Evolutionary conservation across 2,329 filamentous ascomycete genomes (phyloP).

Genomic region (Raffaelea deltoideospora): DNA sequence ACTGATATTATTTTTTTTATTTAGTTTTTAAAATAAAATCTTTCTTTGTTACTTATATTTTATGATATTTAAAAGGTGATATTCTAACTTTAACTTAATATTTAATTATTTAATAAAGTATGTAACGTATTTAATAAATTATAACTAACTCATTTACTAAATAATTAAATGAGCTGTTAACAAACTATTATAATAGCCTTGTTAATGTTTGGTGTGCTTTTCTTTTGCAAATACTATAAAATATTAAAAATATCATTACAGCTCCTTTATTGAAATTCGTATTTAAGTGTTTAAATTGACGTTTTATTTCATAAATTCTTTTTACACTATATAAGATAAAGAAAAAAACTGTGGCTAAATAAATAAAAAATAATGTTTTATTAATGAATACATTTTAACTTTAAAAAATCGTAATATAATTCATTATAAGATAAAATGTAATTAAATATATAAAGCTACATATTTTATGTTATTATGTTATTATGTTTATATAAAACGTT

Average conservation of each 20-base stretch:
- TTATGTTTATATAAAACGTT: not conserved
- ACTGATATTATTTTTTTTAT: too few species aligned
- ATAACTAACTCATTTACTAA: not conserved
- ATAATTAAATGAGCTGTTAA: not conserved
- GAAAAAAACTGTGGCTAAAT: too few species aligned
- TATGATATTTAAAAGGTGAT: not conserved
- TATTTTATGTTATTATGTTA: not conserved
- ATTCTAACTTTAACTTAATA: not conserved
- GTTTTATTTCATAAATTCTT: too few species aligned
- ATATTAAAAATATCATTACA: too few species aligned
- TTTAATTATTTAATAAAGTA: not conserved
- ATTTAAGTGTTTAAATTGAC: too few species aligned
- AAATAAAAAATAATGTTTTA: not conserved
- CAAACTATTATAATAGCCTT: not conserved
- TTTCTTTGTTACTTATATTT: not conserved
- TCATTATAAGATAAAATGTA: not conserved
- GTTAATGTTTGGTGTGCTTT: not conserved
- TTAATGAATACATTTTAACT: not conserved
- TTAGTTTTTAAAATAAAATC: not conserved
- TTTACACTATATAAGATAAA: too few species aligned
- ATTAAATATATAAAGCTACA: not conserved
- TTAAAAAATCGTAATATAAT: not conserved
- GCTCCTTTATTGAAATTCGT: too few species aligned
- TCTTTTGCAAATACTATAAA: not conserved
- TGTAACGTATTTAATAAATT: not conserved